Percentiles rank a stretch among this genome's conserved stretches.
Evolutionary conservation across 202 grass and related monocot genomes (phyloP).

Genomic region (Bolboschoenoplectus hybrid): DNA sequence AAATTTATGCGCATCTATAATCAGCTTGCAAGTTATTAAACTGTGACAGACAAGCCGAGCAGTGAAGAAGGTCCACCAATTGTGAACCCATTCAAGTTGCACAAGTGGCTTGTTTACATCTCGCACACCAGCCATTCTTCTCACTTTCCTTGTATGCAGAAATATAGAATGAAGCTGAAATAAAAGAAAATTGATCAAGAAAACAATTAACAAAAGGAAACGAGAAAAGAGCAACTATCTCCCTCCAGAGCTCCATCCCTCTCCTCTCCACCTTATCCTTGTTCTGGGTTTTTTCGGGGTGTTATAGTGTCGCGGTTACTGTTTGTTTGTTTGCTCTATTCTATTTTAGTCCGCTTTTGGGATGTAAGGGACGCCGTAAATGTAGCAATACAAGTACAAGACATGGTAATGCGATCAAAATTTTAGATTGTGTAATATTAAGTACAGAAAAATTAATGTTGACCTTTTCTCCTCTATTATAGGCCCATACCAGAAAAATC

Average conservation of each 20-base stretch:
- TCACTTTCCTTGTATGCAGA: constrained; percentile 83
- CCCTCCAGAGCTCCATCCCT: neutral
- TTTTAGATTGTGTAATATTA: neutral
- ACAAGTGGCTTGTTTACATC: constrained; percentile 61
- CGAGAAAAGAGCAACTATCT: neutral
- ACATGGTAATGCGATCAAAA: neutral
- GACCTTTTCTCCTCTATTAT: neutral
- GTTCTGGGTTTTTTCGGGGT: neutral
- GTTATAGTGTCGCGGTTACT: neutral
- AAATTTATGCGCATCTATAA: constrained; percentile 79
- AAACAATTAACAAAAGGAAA: neutral
- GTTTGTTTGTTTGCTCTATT: neutral
- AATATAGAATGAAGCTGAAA: constrained; percentile 89
- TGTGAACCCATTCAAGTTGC: constrained; percentile 87
- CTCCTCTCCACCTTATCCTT: neutral
- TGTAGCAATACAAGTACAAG: neutral
- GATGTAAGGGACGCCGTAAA: neutral
- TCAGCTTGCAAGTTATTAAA: constrained; percentile 78
- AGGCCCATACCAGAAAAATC: neutral
- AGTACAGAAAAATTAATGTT: neutral
- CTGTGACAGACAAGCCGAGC: constrained; percentile 70
- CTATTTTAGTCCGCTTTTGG: neutral
- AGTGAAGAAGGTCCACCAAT: constrained; percentile 74
- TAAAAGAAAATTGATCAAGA: constrained; percentile 32
- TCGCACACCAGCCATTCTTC: constrained; percentile 70